A percentile compares a stretch with the other conserved stretches of the same genome.
phyloP scores from a whole-genome alignment of 164 flowering plant genomes.

The Tinospora cordifolia region DNA sequence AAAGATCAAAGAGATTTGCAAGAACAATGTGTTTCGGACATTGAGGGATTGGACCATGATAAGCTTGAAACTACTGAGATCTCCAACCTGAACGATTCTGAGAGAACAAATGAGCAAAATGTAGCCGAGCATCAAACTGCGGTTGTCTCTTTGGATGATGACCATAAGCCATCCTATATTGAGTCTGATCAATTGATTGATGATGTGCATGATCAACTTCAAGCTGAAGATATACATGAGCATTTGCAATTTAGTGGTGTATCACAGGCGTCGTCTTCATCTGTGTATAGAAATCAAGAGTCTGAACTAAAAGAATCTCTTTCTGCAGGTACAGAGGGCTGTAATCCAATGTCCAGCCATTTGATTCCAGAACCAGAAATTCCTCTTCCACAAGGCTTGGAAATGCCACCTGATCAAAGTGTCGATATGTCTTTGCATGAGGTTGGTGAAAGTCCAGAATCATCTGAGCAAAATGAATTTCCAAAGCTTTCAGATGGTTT shows the following conservation, averaged over 20 bases:
- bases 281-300: conserved; percentile 5
- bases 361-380: not conserved
- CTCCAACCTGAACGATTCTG: conserved; percentile 8
- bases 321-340: conserved; percentile 1
- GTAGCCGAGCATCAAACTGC: conserved; percentile 14
- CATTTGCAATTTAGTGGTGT: conserved; percentile 7
- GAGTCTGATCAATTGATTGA: conserved; percentile 4
- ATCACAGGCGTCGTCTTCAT: conserved; percentile 3
- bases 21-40: conserved; percentile 16
- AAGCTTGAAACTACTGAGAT: conserved; percentile 13
- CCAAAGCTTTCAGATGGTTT: conserved; percentile 12
- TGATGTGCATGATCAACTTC: conserved; percentile 4
- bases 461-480: conserved; percentile 7
- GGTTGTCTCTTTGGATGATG: conserved; percentile 4
- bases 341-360: conserved; percentile 5
- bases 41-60: conserved; percentile 6
- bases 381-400: conserved; percentile 6
- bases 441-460: conserved; percentile 8
- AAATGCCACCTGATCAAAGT: conserved; percentile 8
- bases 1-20: conserved; percentile 1
- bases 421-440: conserved; percentile 7
- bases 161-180: not conserved
- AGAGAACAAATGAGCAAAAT: conserved; percentile 15
- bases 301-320: conserved; percentile 10
- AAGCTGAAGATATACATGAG: not conserved